These are phyloP conservation scores for Balamuthia mandrillaris DNA, from an alignment of 208 protist species.

Conservation along the genomic window DNA sequence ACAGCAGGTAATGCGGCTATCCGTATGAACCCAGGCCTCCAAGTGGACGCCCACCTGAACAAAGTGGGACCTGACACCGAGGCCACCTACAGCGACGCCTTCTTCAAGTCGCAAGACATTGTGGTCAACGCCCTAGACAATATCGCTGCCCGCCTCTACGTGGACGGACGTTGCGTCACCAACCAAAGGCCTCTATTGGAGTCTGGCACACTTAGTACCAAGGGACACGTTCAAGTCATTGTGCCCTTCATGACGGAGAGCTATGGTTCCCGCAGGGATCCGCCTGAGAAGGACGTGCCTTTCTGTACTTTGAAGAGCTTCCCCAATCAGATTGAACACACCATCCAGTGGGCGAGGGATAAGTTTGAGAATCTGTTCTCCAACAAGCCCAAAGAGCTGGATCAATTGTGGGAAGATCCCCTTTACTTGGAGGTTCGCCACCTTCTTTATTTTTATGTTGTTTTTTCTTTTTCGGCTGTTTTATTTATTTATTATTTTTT, in stretches of 20 bases:
- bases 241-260: conserved; percentile 96
- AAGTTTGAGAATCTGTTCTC: conserved; percentile 79
- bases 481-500: background rate
- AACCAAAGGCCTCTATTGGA: conserved; percentile 93
- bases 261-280: conserved; percentile 95
- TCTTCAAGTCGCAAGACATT: conserved; percentile 75
- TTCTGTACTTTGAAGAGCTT: conserved; percentile 99
- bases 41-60: conserved; percentile 82
- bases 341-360: conserved; percentile 84
- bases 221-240: conserved; percentile 95
- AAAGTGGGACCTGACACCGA: conserved; percentile 91
- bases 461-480: background rate
- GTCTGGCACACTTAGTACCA: conserved; percentile 97
- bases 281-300: conserved; percentile 96
- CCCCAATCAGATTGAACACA: conserved; percentile 98
- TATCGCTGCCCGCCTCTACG: conserved; percentile 80
- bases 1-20: conserved; percentile 97
- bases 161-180: conserved; percentile 68
- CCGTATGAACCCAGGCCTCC: conserved; percentile 94
- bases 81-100: conserved; percentile 20
- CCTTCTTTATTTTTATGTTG: background rate
- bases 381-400: conserved; percentile 59
- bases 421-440: conserved; percentile 57
- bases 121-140: conserved; percentile 99
- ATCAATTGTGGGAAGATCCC: conserved; percentile 58